Base-by-base conservation (phyloP, 1,284 basidiomycete species). In the Sanghuangporus sanghuang region DNA sequence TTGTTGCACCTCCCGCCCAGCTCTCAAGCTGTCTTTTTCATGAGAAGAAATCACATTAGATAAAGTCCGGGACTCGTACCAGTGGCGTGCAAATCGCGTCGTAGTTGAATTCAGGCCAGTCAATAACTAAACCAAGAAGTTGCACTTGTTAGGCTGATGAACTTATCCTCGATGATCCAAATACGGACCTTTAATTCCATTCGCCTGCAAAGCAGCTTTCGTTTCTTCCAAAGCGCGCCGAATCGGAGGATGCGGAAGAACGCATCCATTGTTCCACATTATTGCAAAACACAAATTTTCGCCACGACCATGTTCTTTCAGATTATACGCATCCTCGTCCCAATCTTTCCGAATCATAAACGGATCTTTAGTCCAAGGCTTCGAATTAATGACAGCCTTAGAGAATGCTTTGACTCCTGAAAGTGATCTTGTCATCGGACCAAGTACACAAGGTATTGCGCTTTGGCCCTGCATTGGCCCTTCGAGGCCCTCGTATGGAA, bases 291-390 rank as follows among this genome's bases (percentile, higher is more conserved):
- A 85, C 12, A 90, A 75, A 63, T 74, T 72, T 67, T 77, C 79
- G 4, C 85, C 86, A 18, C 75, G 74, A 36, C 81, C 84, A 62
- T 89, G 84, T 63, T 88, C 85, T 23, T 71, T 69, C 8, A 90
- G 78, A 18, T 73, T 69, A 67, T 90, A 86, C 40, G 78, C 80
- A 0, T 81, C 78, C 59, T 86, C 80, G 50, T 79, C 77, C 90
- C 90, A 93, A 1, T 79, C 79, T 69, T 89, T 87, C 21, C 81
- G 78, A 5, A 85, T 70, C 2, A 81, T 80, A 32, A 83, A 73
- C 0, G 90, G 89, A 69, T 93, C 91, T 63, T 75, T 77, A 6
- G 80, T 69, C 91, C 92, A 93, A 0, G 89, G 87, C 66, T 85
- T 75, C 16, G 76, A 70, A 57, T 77, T 76, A 9, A 85, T 70